Conservation (phyloP, 2,329 filamentous ascomycete species). For the Fusarium albosuccineum region DNA sequence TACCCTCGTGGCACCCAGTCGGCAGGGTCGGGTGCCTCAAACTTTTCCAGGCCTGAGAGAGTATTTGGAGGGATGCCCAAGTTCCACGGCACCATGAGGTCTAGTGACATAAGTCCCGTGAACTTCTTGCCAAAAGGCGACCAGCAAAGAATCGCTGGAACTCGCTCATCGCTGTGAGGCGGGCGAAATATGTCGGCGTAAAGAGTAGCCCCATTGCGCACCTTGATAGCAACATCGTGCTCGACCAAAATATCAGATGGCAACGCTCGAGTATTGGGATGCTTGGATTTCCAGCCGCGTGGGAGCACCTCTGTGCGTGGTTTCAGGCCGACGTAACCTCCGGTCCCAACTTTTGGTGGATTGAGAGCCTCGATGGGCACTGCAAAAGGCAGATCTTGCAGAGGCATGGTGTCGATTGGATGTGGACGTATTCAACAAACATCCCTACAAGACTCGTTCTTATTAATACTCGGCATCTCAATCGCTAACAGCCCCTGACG, state of each 20-base stretch:
- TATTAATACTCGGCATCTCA: neutral
- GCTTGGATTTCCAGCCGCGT: neutral
- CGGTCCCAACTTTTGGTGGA: neutral
- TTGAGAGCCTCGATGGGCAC: neutral
- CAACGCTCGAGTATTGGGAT: neutral
- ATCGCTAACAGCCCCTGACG: neutral
- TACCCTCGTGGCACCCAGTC: constrained; percentile 20
- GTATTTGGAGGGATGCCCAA: neutral
- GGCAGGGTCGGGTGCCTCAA: constrained; percentile 20
- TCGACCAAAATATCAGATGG: neutral
- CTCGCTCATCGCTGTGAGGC: neutral
- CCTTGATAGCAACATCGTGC: constrained; percentile 2
- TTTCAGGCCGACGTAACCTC: neutral
- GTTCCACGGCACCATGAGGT: constrained; percentile 20
- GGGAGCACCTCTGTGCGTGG: neutral
- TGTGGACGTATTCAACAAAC: neutral
- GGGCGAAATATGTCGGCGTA: constrained; percentile 26
- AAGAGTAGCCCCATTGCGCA: constrained; percentile 18
- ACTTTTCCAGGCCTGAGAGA: constrained; percentile 23
- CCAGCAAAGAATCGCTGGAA: constrained; percentile 23
- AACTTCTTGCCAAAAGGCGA: constrained; percentile 21
- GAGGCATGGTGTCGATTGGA: neutral
- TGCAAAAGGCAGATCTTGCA: neutral
- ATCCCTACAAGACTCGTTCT: neutral
- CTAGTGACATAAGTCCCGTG: neutral